These are phyloP conservation scores for Jackrogersella multiformis DNA, from an alignment of 495 filamentous ascomycete species.

Conservation along the genomic window DNA sequence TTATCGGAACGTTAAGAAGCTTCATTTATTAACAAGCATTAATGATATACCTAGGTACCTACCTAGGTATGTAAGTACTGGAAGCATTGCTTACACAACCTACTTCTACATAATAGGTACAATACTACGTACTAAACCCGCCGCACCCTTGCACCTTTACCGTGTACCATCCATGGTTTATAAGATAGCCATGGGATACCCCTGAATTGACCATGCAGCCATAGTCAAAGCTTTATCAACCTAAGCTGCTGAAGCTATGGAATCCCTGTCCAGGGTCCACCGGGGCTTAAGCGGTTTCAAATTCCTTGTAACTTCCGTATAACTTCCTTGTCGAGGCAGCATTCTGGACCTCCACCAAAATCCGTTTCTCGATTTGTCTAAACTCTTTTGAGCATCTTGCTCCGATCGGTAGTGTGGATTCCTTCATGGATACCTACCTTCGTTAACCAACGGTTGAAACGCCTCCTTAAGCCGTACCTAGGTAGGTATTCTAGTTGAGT, in stretches of 20 bases:
- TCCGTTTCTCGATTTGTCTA: constrained; percentile 32
- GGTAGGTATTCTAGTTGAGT: background rate
- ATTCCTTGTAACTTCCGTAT: background rate
- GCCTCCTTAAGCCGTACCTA: background rate
- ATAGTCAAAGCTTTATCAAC: constrained; percentile 36
- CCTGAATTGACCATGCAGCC: constrained; percentile 22
- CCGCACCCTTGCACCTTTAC: constrained; percentile 15
- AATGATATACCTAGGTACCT: too few species aligned
- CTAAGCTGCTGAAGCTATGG: constrained; percentile 1
- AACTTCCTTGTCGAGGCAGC: constrained; percentile 27
- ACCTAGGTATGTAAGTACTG: too few species aligned
- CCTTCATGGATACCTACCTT: too few species aligned
- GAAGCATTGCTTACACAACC: too few species aligned
- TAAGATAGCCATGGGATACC: constrained; percentile 19
- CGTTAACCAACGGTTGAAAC: constrained; percentile 38
- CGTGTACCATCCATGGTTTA: constrained; percentile 6
- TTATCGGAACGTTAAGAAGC: constrained; percentile 35
- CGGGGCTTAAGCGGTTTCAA: constrained; percentile 38
- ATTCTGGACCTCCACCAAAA: constrained; percentile 36
- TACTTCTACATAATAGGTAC: too few species aligned
- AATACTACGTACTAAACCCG: constrained; percentile 27
- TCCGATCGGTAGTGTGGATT: constrained; percentile 35
- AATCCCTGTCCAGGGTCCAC: constrained; percentile 22
- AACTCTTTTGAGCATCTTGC: constrained; percentile 36
- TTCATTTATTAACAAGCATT: constrained; percentile 37